phyloP scores from a whole-genome alignment of 768 basidiomycete genomes.

The Chlorophyllum brunneum region DNA sequence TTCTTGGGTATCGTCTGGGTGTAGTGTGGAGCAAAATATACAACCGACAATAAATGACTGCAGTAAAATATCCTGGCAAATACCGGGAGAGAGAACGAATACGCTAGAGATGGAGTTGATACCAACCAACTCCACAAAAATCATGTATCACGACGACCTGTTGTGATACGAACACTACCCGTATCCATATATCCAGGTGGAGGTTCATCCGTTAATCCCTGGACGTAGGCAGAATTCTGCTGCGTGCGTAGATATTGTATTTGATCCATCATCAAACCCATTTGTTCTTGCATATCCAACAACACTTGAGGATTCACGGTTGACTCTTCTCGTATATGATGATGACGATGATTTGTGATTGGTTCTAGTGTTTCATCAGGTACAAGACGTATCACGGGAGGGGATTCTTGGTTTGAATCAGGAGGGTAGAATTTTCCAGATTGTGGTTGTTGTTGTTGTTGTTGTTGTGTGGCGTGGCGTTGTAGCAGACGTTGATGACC shows the following conservation, averaged over 20 bases:
- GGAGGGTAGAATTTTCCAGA: constrained; percentile 8
- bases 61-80: too few relatives aligned
- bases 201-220: constrained; percentile 27
- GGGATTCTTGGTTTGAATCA: background rate
- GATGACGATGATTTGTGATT: background rate
- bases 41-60: too few relatives aligned
- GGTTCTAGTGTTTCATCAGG: background rate
- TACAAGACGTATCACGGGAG: background rate
- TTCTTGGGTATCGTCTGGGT: too few relatives aligned
- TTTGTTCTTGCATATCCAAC: constrained; percentile 24
- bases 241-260: constrained; percentile 24
- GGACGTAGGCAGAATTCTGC: constrained; percentile 26
- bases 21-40: too few relatives aligned
- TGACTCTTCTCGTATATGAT: background rate
- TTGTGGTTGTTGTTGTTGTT: background rate
- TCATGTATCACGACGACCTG: background rate
- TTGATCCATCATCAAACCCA: constrained; percentile 23
- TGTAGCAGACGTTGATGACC: background rate
- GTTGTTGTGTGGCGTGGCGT: background rate
- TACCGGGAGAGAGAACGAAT: too few relatives aligned
- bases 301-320: constrained; percentile 9
- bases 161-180: too few relatives aligned
- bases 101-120: too few relatives aligned
- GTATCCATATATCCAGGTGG: constrained; percentile 21
- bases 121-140: background rate